phyloP scores from a whole-genome alignment of 2,329 filamentous ascomycete species.

The Microdochium paspali region DNA sequence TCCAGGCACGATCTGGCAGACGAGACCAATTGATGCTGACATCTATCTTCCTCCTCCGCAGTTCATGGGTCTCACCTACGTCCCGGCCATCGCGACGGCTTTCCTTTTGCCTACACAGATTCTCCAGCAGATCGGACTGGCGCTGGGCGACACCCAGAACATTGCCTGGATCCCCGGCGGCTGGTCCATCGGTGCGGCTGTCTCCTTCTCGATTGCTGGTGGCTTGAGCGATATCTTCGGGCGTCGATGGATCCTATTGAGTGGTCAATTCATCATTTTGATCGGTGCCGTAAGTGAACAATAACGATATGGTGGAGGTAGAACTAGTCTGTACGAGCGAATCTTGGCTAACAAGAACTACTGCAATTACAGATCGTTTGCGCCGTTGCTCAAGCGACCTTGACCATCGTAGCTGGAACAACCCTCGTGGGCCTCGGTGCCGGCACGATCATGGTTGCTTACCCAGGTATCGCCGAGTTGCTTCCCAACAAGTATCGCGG shows the following conservation, averaged over 20 bases:
- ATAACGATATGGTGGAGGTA: too few relatives aligned
- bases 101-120: conserved; percentile 12
- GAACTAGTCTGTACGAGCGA: background rate
- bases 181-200: conserved; percentile 9
- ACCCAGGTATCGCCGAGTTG: conserved; percentile 21
- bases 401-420: conserved; percentile 14
- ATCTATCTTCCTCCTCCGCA: background rate
- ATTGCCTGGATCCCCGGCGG: conserved; percentile 12
- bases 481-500: conserved; percentile 22
- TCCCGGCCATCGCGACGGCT: conserved; percentile 8
- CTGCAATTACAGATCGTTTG: conserved; percentile 11
- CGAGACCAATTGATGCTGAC: background rate
- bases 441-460: conserved; percentile 21
- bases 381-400: conserved; percentile 12
- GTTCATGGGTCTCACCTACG: conserved; percentile 11
- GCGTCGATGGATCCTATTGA: conserved; percentile 8
- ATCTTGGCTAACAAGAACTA: background rate
- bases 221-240: conserved; percentile 15
- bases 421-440: conserved; percentile 22
- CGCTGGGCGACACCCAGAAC: conserved; percentile 9
- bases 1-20: background rate
- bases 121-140: conserved; percentile 12
- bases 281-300: conserved; percentile 4
- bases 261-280: conserved; percentile 7
- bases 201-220: conserved; percentile 12